Percentiles rank a stretch among this genome's conserved stretches.
phyloP scores from a whole-genome alignment of 306 rosid genomes.

The Vigna nakashimae region DNA sequence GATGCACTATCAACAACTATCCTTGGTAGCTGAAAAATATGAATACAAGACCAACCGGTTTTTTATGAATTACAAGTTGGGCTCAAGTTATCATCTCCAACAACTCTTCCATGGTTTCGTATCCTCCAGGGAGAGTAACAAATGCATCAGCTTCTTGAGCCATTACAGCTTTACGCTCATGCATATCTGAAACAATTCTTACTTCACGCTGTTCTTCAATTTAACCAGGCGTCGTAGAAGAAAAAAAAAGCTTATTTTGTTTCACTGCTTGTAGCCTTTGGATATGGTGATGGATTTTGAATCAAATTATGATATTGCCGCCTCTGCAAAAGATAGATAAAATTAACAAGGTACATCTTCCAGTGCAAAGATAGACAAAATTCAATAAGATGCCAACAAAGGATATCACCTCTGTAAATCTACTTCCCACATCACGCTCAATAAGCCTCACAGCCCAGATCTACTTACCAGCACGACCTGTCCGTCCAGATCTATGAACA shows the following conservation, averaged over 20 bases:
- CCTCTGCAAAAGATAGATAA: constrained; percentile 44
- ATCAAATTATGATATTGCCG: constrained; percentile 64
- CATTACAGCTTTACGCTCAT: no score
- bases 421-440: constrained; percentile 91
- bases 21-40: no score
- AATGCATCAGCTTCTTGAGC: no score
- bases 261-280: background rate
- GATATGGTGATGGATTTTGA: constrained; percentile 82
- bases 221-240: background rate
- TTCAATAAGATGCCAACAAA: constrained; percentile 2
- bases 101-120: constrained; percentile 97
- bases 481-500: constrained; percentile 98
- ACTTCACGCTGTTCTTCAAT: no score
- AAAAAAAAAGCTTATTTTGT: background rate
- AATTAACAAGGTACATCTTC: constrained; percentile 27
- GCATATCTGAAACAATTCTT: no score
- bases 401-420: constrained; percentile 80
- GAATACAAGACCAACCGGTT: constrained; percentile 21
- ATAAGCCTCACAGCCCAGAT: constrained; percentile 66
- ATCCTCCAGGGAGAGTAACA: constrained; percentile 60
- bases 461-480: constrained; percentile 99
- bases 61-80: constrained; percentile 89
- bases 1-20: no score
- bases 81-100: constrained; percentile 97
- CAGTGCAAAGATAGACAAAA: constrained; percentile 13